Evolutionary conservation across 176 grass and related monocot species (phyloP), one percentile per base, ranked within the genome.

Genomic region (Poa pratensis): DNA sequence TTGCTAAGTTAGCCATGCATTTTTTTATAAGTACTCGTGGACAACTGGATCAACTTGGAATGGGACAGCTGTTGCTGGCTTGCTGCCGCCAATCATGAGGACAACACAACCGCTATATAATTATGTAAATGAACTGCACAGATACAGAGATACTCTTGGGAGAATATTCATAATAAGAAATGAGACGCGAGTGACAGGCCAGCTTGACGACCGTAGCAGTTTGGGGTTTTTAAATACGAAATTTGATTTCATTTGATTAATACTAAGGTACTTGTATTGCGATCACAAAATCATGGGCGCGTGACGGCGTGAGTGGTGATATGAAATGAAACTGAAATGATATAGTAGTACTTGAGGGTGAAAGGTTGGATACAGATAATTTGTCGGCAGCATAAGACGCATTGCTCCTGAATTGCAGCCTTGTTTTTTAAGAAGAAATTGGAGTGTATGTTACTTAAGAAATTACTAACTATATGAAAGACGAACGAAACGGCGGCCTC

Each of bases 71-170:
- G 88, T 49, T 76, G 83, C 73, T 79, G 43, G 45, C 63, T 64
- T 77, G 83, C 73, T 73, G 64, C 75, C 52, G 32, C 78, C 64
- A 78, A 86, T 82, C 88, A 86, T 78, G 73, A 43, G 18, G 64
- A 86, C 88, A 78, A 64, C 73, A 20, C 72, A 60, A 42, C 78
- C 0, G 45, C 69, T 60, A 4, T 30, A 30, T 30, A 30, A 30
- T 30, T 49, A 49, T 26, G n/a, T n/a, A 24, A 7, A 48, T 26
- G 22, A 73, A 17, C 42, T 48, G 42, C 52, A 54, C 51, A 81
- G 10, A 39, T 63, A 32, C 9, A 59, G 3, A 59, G 69, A 64
- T 80, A 46, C 37, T 62, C 30, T 54, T 54, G 5, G 5, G 2
- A 59, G 53, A 15, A 77, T 40, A 59, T 16, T 59, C 51, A 43